Percentiles rank a stretch among this genome's conserved stretches.
Evolutionary conservation across 2,329 filamentous ascomycete genomes (phyloP).

Genomic region (Triangularia verruculosa): DNA sequence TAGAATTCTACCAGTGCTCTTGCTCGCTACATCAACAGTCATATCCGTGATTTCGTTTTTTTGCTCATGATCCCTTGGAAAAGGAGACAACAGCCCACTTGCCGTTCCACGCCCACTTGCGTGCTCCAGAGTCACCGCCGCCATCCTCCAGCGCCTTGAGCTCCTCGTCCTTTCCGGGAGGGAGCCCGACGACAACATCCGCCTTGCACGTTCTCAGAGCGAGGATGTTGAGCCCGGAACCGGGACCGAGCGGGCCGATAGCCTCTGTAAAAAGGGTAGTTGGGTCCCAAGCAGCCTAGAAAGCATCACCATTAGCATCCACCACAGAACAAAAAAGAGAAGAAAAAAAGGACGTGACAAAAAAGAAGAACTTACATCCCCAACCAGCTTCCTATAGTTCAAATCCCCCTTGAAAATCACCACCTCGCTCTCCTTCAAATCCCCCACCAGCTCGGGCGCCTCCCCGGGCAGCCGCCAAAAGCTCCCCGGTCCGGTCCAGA

Average conservation of each 20-base stretch:
- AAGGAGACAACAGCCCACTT: conserved; percentile 97
- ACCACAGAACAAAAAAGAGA: neutral
- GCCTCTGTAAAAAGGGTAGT: conserved; percentile 83
- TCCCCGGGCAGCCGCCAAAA: conserved; percentile 81
- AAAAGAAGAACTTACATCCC: conserved; percentile 65
- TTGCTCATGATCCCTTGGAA: conserved; percentile 52
- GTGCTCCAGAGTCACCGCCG: conserved; percentile 65
- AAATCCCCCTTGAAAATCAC: conserved; percentile 97
- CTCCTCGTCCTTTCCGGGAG: conserved; percentile 77
- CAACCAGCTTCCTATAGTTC: conserved; percentile 91
- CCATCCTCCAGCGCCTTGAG: conserved; percentile 66
- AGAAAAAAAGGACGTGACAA: neutral
- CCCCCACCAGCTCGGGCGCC: conserved; percentile 66
- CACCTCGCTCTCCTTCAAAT: conserved; percentile 78
- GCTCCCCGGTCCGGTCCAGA: conserved; percentile 86
- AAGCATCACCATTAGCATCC: neutral
- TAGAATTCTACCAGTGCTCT: neutral
- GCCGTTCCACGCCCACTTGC: conserved; percentile 92
- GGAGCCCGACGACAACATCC: conserved; percentile 89
- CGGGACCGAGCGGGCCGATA: conserved; percentile 78
- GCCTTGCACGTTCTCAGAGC: conserved; percentile 94
- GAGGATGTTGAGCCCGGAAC: conserved; percentile 78
- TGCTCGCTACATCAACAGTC: neutral
- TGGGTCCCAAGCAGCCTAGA: conserved; percentile 73
- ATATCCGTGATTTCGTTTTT: neutral